Evolutionary conservation across 257 asterid genomes (phyloP).

Genomic region (Ehretia macrophylla): DNA sequence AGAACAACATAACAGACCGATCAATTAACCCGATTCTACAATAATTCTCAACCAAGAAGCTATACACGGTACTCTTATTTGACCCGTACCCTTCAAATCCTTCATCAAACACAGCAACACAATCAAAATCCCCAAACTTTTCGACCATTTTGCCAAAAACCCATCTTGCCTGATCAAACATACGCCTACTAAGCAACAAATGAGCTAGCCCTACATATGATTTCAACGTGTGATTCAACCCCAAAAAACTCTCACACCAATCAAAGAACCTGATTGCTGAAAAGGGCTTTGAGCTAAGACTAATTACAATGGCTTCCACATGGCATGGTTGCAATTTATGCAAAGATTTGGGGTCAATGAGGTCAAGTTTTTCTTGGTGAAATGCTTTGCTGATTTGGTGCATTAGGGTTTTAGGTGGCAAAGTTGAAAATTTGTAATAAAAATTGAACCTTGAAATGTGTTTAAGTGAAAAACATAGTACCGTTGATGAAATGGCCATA

Average conservation of each 20-base stretch:
- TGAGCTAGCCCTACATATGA: slow-evolving; percentile 24
- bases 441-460: slow-evolving; percentile 14
- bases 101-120: slow-evolving; percentile 20
- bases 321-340: slow-evolving; percentile 23
- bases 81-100: slow-evolving; percentile 21
- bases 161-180: slow-evolving; percentile 33
- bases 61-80: slow-evolving; percentile 16
- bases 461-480: slow-evolving; percentile 18
- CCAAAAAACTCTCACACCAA: slow-evolving; percentile 37
- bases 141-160: slow-evolving; percentile 27
- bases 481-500: slow-evolving; percentile 32
- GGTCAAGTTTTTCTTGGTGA: slow-evolving; percentile 16
- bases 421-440: slow-evolving; percentile 15
- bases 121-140: slow-evolving; percentile 26
- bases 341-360: slow-evolving; percentile 18
- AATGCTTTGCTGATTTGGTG: slow-evolving; percentile 26
- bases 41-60: slow-evolving; percentile 31
- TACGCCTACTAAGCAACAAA: slow-evolving; percentile 21
- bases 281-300: slow-evolving; percentile 29
- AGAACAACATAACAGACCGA: slow-evolving; percentile 22
- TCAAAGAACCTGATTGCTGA: slow-evolving; percentile 36
- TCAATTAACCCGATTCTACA: slow-evolving; percentile 26
- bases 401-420: slow-evolving; percentile 12
- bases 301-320: slow-evolving; percentile 20
- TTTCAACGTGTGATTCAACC: slow-evolving; percentile 27